These are phyloP conservation scores for Vitellaria paradoxa DNA, from an alignment of 179 eudicot genomes.

Conservation along the genomic window DNA sequence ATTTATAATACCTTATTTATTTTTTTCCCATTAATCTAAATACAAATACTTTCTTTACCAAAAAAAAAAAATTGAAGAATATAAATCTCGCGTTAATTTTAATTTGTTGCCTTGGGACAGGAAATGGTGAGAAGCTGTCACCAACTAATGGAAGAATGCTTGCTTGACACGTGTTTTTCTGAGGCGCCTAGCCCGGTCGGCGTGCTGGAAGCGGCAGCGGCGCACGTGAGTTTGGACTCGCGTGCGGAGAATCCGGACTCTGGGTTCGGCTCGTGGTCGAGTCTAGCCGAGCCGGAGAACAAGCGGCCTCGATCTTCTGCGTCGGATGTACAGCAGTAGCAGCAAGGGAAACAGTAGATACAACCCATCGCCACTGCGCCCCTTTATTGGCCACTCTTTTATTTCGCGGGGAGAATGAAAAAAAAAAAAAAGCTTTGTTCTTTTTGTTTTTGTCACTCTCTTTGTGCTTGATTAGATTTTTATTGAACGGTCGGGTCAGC, in stretches of 20 bases:
- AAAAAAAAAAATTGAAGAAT: background rate
- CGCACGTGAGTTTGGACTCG: conserved; percentile 24
- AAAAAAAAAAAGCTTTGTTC: too few species aligned
- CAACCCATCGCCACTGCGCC: conserved; percentile 16
- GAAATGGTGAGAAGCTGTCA: conserved; percentile 38
- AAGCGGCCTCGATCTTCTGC: conserved; percentile 19
- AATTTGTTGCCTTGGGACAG: conserved; percentile 12
- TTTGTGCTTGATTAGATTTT: background rate
- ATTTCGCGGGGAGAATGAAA: too few species aligned
- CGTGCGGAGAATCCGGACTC: conserved; percentile 11
- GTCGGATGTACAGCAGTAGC: conserved; percentile 14
- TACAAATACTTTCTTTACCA: background rate
- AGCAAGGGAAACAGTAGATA: background rate
- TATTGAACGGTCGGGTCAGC: background rate
- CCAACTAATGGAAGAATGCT: conserved; percentile 34
- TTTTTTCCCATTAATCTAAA: too few species aligned
- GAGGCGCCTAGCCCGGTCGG: conserved; percentile 21
- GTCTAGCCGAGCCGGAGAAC: conserved; percentile 9
- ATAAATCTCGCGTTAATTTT: background rate
- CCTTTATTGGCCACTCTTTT: background rate
- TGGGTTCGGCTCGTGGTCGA: background rate
- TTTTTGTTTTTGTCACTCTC: background rate
- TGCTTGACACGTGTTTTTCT: conserved; percentile 32
- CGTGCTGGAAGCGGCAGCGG: conserved; percentile 24
- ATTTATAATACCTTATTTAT: too few species aligned